phyloP scores from a whole-genome alignment of 106 monocot genomes.

The Dioscorea alata region DNA sequence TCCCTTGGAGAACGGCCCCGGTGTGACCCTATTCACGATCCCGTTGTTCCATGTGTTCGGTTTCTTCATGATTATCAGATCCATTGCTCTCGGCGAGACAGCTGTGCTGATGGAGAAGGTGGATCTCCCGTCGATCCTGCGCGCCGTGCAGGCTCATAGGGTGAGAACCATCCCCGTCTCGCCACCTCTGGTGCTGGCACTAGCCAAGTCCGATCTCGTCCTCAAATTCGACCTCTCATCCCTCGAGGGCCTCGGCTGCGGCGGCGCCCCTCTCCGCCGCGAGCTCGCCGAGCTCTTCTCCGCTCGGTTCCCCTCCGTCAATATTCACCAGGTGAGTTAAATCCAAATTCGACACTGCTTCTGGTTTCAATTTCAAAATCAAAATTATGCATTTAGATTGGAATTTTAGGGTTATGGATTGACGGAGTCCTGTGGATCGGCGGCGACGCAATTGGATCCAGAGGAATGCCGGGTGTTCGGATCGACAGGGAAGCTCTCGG shows the following conservation, averaged over 20 bases:
- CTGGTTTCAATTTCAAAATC: too few relatives aligned
- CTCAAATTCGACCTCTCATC: constrained; percentile 39
- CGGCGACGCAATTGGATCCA: constrained; percentile 2
- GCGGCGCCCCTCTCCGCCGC: constrained; percentile 55
- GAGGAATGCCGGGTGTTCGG: constrained; percentile 37
- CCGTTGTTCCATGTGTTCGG: constrained; percentile 71
- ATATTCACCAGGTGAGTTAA: background rate
- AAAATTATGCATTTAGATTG: background rate
- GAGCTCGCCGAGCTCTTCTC: constrained; percentile 44
- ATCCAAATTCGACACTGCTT: too few relatives aligned
- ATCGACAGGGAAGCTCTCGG: constrained; percentile 36
- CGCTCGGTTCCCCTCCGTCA: constrained; percentile 26
- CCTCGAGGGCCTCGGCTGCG: constrained; percentile 27
- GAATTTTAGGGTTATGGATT: constrained; percentile 49
- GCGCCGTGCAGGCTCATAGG: background rate
- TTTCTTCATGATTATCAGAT: constrained; percentile 40
- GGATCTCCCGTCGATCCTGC: background rate
- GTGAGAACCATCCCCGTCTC: constrained; percentile 31
- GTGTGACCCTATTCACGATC: constrained; percentile 28
- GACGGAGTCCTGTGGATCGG: constrained; percentile 41
- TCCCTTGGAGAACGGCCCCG: background rate
- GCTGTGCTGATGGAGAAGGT: constrained; percentile 45
- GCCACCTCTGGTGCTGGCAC: constrained; percentile 55
- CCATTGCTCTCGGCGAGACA: constrained; percentile 36
- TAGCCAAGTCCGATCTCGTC: constrained; percentile 41